phyloP scores from a whole-genome alignment of 352 stramenopile genomes.

The Thalassiosira hispida region DNA sequence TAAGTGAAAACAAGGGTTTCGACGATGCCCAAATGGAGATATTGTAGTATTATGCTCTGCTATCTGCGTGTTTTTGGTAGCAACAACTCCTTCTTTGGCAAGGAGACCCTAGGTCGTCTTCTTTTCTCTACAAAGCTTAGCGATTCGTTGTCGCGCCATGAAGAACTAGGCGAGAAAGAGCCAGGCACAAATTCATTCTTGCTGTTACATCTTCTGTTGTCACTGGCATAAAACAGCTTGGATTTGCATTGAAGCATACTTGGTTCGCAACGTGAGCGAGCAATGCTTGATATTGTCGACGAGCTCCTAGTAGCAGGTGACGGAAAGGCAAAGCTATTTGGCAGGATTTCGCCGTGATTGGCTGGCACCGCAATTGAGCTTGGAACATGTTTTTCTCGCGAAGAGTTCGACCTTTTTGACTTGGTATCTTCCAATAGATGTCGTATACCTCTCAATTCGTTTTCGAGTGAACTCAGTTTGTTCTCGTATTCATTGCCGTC shows the following conservation, averaged over 20 bases:
- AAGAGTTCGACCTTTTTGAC: conserved; percentile 4
- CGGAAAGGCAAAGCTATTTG: neutral
- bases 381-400: neutral
- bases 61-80: too few relatives aligned
- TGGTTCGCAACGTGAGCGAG: neutral
- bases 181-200: neutral
- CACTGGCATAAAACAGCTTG: neutral
- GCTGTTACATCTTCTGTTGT: neutral
- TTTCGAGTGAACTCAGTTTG: neutral
- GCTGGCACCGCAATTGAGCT: conserved; percentile 1
- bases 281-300: conserved; percentile 3
- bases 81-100: conserved; percentile 10
- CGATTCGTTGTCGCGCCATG: neutral
- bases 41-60: too few relatives aligned
- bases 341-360: neutral
- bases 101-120: neutral
- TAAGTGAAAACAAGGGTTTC: too few relatives aligned
- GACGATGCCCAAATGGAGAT: too few relatives aligned
- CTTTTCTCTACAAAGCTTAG: neutral
- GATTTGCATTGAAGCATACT: conserved; percentile 4
- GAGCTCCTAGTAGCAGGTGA: neutral
- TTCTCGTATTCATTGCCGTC: neutral
- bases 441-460: conserved; percentile 16
- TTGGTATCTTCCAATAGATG: conserved; percentile 18
- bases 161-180: conserved; percentile 4